phyloP scores from a whole-genome alignment of 2,329 filamentous ascomycete species.

The Hymenoscyphus scutula region DNA sequence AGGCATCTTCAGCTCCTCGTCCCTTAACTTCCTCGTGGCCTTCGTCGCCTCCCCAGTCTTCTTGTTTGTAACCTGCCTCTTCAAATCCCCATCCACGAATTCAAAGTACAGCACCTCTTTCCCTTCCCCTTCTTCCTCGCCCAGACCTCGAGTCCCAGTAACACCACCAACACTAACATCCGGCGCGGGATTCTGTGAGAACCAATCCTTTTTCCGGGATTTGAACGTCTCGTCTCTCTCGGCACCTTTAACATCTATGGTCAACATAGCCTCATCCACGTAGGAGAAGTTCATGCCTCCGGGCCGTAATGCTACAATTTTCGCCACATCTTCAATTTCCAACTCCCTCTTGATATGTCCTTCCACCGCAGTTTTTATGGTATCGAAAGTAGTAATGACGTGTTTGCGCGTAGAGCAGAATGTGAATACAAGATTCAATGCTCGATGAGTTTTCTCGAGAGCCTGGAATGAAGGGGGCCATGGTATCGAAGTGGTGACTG shows the following conservation, averaged over 20 bases:
- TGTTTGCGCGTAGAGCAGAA: constrained; percentile 94
- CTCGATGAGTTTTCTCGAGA: constrained; percentile 74
- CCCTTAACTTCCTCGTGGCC: constrained; percentile 63
- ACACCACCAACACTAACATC: constrained; percentile 57
- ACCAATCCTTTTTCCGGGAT: constrained; percentile 50
- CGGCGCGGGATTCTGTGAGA: constrained; percentile 48
- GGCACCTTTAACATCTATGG: constrained; percentile 72
- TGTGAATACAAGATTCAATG: constrained; percentile 89
- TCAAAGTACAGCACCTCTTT: constrained; percentile 84
- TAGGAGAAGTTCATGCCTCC: constrained; percentile 79
- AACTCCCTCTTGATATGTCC: constrained; percentile 72
- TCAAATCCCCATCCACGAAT: constrained; percentile 88
- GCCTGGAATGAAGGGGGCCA: constrained; percentile 77
- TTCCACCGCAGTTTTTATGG: constrained; percentile 80
- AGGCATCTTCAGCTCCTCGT: constrained; percentile 86
- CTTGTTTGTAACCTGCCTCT: constrained; percentile 69
- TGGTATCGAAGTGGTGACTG: constrained; percentile 28
- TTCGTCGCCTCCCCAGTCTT: constrained; percentile 72
- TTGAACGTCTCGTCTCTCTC: constrained; percentile 64
- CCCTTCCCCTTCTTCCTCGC: constrained; percentile 39
- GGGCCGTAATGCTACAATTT: constrained; percentile 75
- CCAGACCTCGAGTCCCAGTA: constrained; percentile 48
- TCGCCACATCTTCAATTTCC: constrained; percentile 74
- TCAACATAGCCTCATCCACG: constrained; percentile 78
- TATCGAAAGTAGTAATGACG: constrained; percentile 86